Percentiles rank a stretch among this genome's conserved stretches.
Conservation (phyloP, 805 yeast genomes). For the Debaryomyces hansenii region DNA sequence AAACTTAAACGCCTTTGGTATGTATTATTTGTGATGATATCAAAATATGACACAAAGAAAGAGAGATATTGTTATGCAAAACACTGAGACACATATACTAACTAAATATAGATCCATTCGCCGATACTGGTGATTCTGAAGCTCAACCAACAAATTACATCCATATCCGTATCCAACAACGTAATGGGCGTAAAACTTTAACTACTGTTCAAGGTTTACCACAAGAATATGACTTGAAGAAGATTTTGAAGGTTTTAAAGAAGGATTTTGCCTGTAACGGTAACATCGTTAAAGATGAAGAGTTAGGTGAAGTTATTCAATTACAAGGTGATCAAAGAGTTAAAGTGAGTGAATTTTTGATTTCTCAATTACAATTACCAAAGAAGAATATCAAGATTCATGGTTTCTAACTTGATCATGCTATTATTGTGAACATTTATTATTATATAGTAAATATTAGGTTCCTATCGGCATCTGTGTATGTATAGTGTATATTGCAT, state of each 20-base stretch:
- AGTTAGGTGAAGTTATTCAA: conserved; percentile 95
- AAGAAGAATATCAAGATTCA: conserved; percentile 97
- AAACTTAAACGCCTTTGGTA: conserved; percentile 76
- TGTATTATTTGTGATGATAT: conserved; percentile 17
- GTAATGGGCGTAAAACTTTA: conserved; percentile 98
- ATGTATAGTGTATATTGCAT: conserved; percentile 2
- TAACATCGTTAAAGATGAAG: conserved; percentile 94
- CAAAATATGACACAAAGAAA: neutral
- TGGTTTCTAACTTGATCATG: conserved; percentile 66
- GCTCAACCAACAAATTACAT: conserved; percentile 93
- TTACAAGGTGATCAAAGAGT: conserved; percentile 99
- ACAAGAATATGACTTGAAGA: conserved; percentile 89
- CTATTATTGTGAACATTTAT: neutral
- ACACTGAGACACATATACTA: conserved; percentile 4
- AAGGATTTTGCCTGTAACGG: conserved; percentile 99
- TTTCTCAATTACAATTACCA: conserved; percentile 80
- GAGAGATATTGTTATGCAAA: neutral
- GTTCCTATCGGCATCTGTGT: neutral
- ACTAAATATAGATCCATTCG: conserved; percentile 76
- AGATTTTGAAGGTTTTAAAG: conserved; percentile 89
- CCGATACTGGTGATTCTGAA: conserved; percentile 99
- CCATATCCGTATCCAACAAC: conserved; percentile 98
- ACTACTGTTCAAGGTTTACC: conserved; percentile 99
- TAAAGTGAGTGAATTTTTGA: conserved; percentile 90
- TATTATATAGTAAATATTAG: neutral